Evolutionary conservation across 2,329 filamentous ascomycete genomes (phyloP).

Genomic region (Rhytidhysteron rufulum): DNA sequence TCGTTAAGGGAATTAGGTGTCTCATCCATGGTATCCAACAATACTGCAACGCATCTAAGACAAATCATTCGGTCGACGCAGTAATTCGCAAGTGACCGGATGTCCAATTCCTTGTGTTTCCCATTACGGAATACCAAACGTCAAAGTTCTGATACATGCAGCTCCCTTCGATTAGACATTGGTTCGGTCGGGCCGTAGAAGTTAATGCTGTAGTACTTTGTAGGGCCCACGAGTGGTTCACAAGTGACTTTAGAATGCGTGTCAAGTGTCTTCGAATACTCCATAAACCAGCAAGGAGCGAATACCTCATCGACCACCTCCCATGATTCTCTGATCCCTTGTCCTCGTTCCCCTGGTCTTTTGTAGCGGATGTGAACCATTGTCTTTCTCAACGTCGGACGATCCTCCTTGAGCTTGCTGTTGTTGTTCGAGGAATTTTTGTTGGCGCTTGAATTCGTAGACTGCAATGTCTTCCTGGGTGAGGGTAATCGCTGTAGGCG

Average conservation of each 20-base stretch:
- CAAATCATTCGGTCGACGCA: too few species aligned
- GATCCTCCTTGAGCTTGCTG: constrained; percentile 9
- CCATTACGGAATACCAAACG: not conserved
- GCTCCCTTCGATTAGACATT: not conserved
- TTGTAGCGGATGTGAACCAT: constrained; percentile 3
- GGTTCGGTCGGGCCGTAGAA: too few species aligned
- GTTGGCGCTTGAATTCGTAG: constrained; percentile 61
- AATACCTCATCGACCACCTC: constrained; percentile 3
- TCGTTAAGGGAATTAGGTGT: too few species aligned
- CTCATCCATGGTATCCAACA: too few species aligned
- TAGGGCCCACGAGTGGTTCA: not conserved
- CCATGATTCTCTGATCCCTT: constrained; percentile 10
- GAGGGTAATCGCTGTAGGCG: constrained; percentile 64
- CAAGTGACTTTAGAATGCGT: not conserved
- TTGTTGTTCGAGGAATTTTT: constrained; percentile 23
- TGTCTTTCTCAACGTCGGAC: constrained; percentile 3
- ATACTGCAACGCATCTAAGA: too few species aligned
- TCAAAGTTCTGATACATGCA: not conserved
- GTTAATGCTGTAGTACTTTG: too few species aligned
- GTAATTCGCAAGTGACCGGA: too few species aligned
- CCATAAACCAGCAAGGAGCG: too few species aligned
- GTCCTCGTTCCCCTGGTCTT: constrained; percentile 3
- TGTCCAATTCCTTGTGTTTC: too few species aligned
- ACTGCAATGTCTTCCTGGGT: constrained; percentile 67
- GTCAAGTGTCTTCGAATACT: not conserved